These are phyloP conservation scores for Thamnidium elegans DNA, from an alignment of 192 early-diverging fungal genomes.

Conservation along the genomic window DNA sequence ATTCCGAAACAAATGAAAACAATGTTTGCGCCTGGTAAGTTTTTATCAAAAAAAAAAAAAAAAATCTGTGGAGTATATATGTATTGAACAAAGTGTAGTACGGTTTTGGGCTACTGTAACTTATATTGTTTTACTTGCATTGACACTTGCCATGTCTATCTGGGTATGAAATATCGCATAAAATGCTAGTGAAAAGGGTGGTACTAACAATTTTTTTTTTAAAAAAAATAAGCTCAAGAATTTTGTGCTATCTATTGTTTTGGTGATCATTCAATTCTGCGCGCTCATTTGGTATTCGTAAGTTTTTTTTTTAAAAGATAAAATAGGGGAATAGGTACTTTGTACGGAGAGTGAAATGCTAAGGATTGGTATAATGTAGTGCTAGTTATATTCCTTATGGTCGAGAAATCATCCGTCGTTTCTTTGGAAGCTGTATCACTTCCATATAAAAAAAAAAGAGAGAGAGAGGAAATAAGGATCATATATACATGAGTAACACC, in stretches of 20 bases:
- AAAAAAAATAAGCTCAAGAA: conserved; percentile 39
- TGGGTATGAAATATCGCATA: conserved; percentile 13
- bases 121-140: conserved; percentile 47
- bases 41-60: too few relatives aligned
- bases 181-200: too few relatives aligned
- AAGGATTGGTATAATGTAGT: conserved; percentile 34
- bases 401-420: conserved; percentile 42
- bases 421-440: conserved; percentile 37
- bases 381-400: conserved; percentile 94
- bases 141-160: conserved; percentile 29
- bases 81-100: background rate
- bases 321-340: background rate
- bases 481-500: too few relatives aligned
- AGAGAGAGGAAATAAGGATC: too few relatives aligned
- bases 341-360: background rate
- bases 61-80: too few relatives aligned
- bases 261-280: conserved; percentile 82
- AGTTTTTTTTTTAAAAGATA: conserved; percentile 16
- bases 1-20: conserved; percentile 85
- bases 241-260: conserved; percentile 73
- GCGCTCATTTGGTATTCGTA: conserved; percentile 83
- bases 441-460: conserved; percentile 15
- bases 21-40: conserved; percentile 63
- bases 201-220: background rate
- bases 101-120: conserved; percentile 22